A percentile compares a stretch with the other conserved stretches of the same genome.
phyloP scores from a whole-genome alignment of 1,139 yeast species.

The Geotrichum phurueaensis region DNA sequence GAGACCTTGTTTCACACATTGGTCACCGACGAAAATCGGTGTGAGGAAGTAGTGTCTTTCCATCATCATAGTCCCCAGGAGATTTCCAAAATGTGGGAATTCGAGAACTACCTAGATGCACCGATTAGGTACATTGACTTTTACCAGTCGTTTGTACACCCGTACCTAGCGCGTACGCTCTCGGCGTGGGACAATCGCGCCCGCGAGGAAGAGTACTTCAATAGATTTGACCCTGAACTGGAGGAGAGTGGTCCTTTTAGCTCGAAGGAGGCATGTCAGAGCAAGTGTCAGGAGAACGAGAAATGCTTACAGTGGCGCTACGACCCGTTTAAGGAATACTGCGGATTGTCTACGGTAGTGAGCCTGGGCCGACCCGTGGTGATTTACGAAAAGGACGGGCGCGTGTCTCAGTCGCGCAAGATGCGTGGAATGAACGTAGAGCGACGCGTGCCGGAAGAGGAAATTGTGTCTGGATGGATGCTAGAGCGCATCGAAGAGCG shows the following conservation, averaged over 20 bases:
- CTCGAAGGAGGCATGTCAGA: conserved; percentile 24
- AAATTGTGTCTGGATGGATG: conserved; percentile 15
- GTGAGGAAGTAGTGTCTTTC: conserved; percentile 33
- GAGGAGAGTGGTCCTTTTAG: conserved; percentile 21
- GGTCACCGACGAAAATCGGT: conserved; percentile 27
- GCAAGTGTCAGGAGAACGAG: conserved; percentile 23
- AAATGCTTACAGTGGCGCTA: conserved; percentile 30
- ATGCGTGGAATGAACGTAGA: background rate
- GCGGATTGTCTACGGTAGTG: conserved; percentile 20
- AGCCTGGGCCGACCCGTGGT: conserved; percentile 15
- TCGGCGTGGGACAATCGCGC: conserved; percentile 30
- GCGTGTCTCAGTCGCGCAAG: background rate
- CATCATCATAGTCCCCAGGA: conserved; percentile 35
- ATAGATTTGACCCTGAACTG: conserved; percentile 11
- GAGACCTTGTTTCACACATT: conserved; percentile 26
- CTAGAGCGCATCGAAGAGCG: conserved; percentile 6
- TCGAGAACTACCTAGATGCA: conserved; percentile 30
- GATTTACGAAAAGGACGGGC: conserved; percentile 5
- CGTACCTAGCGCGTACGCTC: conserved; percentile 27
- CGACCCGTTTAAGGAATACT: conserved; percentile 20
- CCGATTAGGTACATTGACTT: conserved; percentile 31
- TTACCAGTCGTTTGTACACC: conserved; percentile 33
- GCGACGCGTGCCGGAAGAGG: conserved; percentile 11
- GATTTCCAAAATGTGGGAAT: conserved; percentile 34
- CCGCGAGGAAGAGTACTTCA: conserved; percentile 14